Percentiles rank a stretch among this genome's conserved stretches.
These are phyloP conservation scores for Quillaja saponaria DNA, from an alignment of 306 rosid species.

Conservation along the genomic window DNA sequence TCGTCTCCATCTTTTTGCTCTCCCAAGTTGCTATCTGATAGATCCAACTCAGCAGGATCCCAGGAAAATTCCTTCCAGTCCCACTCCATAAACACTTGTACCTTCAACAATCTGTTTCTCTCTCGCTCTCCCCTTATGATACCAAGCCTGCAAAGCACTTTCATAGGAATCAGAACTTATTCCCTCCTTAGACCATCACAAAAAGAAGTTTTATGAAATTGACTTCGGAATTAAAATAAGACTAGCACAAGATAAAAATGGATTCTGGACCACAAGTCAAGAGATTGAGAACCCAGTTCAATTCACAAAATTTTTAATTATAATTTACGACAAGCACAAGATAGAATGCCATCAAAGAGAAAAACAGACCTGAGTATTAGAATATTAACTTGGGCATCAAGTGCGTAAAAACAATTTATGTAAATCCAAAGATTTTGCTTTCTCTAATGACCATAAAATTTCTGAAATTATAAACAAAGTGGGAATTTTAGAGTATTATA, in stretches of 20 bases:
- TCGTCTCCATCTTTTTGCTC: conserved; percentile 31
- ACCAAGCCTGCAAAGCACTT: conserved; percentile 39
- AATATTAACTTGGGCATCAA: conserved; percentile 32
- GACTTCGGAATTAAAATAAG: conserved; percentile 32
- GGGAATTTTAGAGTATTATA: conserved; percentile 22
- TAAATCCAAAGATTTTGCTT: conserved; percentile 32
- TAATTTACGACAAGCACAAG: conserved; percentile 34
- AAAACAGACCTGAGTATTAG: conserved; percentile 38
- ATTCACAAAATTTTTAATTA: conserved; percentile 28
- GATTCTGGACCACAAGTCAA: conserved; percentile 32
- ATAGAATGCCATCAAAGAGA: conserved; percentile 26
- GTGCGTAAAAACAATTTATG: conserved; percentile 26
- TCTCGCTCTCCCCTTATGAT: conserved; percentile 32
- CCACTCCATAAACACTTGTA: conserved; percentile 70
- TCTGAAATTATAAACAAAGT: conserved; percentile 2
- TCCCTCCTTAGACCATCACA: conserved; percentile 22
- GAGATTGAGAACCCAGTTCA: conserved; percentile 40
- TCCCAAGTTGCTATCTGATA: conserved; percentile 23
- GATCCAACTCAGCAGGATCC: conserved; percentile 57
- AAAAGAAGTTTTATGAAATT: conserved; percentile 32
- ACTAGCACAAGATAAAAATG: conserved; percentile 25
- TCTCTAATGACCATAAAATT: conserved; percentile 22
- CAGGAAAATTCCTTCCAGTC: conserved; percentile 66
- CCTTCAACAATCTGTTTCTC: conserved; percentile 17
- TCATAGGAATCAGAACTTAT: conserved; percentile 40